Evolutionary conservation across 352 stramenopile genomes (phyloP), one percentile per base, ranked within the genome.

Genomic region (Thraustotheca clavata): DNA sequence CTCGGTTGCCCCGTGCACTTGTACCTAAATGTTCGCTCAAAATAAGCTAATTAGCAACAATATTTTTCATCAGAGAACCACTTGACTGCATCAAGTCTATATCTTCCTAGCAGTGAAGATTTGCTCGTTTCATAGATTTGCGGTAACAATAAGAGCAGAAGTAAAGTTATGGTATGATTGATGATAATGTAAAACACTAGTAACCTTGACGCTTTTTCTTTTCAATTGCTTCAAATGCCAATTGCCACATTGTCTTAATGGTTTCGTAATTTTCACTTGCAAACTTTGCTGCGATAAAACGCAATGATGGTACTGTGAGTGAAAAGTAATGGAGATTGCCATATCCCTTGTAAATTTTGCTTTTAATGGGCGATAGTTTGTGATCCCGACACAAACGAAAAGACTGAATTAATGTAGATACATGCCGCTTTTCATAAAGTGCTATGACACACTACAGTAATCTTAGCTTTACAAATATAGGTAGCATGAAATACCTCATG

Each of bases 331-430:
- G 81, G 46, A 92, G 68, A 48, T 90, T 89, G 55, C 80, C 83
- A 41, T 90, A 92, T 31, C 81, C 79, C 66, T 90, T 92, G 76
- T 92, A 92, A 62, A 92, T 92, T 67, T 92, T 92, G 77, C 71
- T 86, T 68, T 90, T 90, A 71, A 90, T 88, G 16, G 80, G 80
- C 32, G 80, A 89, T 60, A 89, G 86, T 47, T 92, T 89, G 78
- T 92, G 83, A 70, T 92, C 83, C 49, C 76, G 74, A 48, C 81
- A 90, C 41, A 92, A 62, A 0, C 83, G 79, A 74, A 92, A 92
- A 7, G 80, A 88, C 63, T 90, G 83, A 60, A 92, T 92, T 72
- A 88, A 78, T 31, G 80, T 90, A 66, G 88, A 81, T 22, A 92
- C 80, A 14, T 77, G 69, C 34, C 83, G 79, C 69, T 90, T 92